Base-by-base conservation (phyloP, 31 red algal genomes). In the Odonthalia washingtoniensis region DNA sequence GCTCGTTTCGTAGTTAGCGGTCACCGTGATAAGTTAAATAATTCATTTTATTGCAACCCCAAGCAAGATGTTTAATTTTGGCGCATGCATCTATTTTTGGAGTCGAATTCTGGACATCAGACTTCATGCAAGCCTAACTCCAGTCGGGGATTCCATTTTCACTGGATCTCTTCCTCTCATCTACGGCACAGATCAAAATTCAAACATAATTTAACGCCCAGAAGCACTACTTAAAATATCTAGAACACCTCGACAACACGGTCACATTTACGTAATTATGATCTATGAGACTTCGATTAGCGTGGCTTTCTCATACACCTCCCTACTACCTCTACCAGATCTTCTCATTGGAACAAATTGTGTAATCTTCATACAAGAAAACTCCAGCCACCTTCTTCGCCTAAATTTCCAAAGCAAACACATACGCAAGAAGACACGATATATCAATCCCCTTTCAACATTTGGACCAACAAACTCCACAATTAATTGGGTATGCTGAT, bases 111-210 rank as follows among this genome's bases (percentile, higher is more conserved):
- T 82, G 87, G 66, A 90, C 80, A 30, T 4, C 79, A 21, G 89
- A 91, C 38, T 79, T 84, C 21, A 34, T 57, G 30, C 6, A 79
- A 49, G 89, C 89, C 1, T 91, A 91, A 32, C 61, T 91, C 40
- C 57, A 91, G 44, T 79, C 72, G 5, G 53, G 32, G 6, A 72
- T 84, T 46, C 73, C 36, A 34, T 34, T 85, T 39, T 21, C 46
- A 27, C 80, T 41, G 1, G 89, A 85, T 45, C 0, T 91, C 0
- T 84, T 85, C 49, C 77, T 91, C 18, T 33, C 12, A 4, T 84
- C 84, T 3, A 46, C 64, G 5, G 78, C 75, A 0, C 36, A 17
- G 18, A 68, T 33, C 14, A 39, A 9, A 43, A 67, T 14, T 9
- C 17, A 1, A 36, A 4, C 1, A 42, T 82, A 2, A 2, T 72